Base-by-base conservation (phyloP, 192 early-diverging fungal species). In the Backusella mclennaniae region DNA sequence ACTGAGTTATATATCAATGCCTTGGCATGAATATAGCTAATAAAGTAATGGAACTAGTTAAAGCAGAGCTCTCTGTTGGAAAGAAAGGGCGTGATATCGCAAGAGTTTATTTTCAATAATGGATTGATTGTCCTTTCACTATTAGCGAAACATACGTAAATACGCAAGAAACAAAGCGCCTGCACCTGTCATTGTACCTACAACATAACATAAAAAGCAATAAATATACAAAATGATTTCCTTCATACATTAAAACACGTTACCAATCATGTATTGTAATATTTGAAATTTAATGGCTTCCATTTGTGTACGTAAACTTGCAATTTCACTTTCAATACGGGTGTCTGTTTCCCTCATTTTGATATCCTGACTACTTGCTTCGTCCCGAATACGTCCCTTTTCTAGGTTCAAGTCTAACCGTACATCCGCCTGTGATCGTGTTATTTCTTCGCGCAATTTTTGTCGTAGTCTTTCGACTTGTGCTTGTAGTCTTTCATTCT, bases 281-380 rank as follows among this genome's bases (percentile, higher is more conserved):
- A 93, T 93, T 77, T 92, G 91, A 63, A 92, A 94, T 79, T 96
- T 96, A 77, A 96, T 93, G 8, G 94, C 92, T 83, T 96, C 95
- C 92, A 96, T 94, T 74, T 93, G 90, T 17, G 93, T 96, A 33
- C 93, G 85, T 52, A 98, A 79, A 9, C 84, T 87, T 8, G 92
- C 89, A 67, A 98, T 92, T 79, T 98, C 96, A 49, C 92, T 87
- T 78, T 98, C 96, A 75, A 98, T 96, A 70, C 90, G 89, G 8
- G 94, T 88, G 71, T 95, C 95, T 0, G 95, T 93, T 74, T 96
- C 95, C 53, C 91, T 90, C 41, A 98, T 92, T 75, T 92, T 93
- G 33, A 96, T 84, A 79, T 96, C 94, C 71, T 96, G 93, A 36
- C 88, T 87, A 42, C 89, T 90, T 59, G 94, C 88, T 80, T 95